Evolutionary conservation across 805 yeast species (phyloP).

Genomic region (Starmerella scarabaei): DNA sequence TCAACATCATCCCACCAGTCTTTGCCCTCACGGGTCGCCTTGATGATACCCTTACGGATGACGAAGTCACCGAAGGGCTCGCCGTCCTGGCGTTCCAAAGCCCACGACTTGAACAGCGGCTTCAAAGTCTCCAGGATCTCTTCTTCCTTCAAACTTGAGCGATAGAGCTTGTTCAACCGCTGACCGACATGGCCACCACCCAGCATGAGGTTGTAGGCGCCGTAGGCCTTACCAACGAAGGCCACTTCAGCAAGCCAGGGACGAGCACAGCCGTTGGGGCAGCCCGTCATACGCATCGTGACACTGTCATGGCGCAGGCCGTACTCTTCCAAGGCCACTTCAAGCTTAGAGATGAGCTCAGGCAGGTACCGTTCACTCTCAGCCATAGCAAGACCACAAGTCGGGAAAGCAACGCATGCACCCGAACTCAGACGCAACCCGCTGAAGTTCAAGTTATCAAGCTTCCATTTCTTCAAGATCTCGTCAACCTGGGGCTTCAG

Average conservation of each 20-base stretch:
- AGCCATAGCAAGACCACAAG: slow-evolving; percentile 98
- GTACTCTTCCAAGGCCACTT: slow-evolving; percentile 74
- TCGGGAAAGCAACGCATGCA: slow-evolving; percentile 96
- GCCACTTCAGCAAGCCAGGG: slow-evolving; percentile 98
- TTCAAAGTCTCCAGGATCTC: slow-evolving; percentile 65
- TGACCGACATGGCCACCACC: slow-evolving; percentile 96
- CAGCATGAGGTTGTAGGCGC: slow-evolving; percentile 82
- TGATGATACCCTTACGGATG: slow-evolving; percentile 74
- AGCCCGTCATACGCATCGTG: slow-evolving; percentile 97
- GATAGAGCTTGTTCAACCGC: slow-evolving; percentile 77
- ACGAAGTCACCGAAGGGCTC: slow-evolving; percentile 94
- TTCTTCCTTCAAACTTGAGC: slow-evolving; percentile 79
- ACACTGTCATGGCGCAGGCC: slow-evolving; percentile 90
- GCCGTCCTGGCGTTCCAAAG: slow-evolving; percentile 75
- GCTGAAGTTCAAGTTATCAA: slow-evolving; percentile 72
- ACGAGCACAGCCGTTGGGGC: slow-evolving; percentile 97
- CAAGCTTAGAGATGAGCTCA: slow-evolving; percentile 64
- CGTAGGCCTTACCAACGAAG: slow-evolving; percentile 85
- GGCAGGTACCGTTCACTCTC: slow-evolving; percentile 92
- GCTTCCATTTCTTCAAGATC: slow-evolving; percentile 55
- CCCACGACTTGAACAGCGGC: slow-evolving; percentile 89
- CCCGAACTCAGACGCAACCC: slow-evolving; percentile 82
- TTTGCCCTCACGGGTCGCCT: slow-evolving; percentile 80
- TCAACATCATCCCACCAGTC: slow-evolving; percentile 82
- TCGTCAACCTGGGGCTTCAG: slow-evolving; percentile 51